Conservation (phyloP, 2,329 filamentous ascomycete genomes). For the Ceratocystis cacaofunesta region DNA sequence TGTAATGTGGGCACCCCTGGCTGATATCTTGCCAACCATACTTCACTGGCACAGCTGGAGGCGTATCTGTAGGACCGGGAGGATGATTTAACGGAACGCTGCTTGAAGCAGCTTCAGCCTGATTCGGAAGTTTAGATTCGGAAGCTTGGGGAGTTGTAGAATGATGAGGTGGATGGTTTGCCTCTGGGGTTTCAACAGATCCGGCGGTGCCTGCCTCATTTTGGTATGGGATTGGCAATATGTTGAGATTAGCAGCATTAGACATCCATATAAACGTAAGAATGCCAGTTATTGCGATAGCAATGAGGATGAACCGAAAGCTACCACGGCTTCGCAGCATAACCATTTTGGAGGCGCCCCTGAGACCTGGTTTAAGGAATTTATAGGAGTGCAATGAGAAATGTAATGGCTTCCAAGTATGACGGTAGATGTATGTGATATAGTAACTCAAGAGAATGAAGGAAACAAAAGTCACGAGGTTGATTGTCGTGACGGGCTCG, state of each 20-base stretch:
- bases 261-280: neutral
- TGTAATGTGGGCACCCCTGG: constrained; percentile 14
- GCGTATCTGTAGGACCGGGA: neutral
- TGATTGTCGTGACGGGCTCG: neutral
- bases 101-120: neutral
- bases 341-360: neutral
- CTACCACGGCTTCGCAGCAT: neutral
- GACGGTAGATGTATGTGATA: neutral
- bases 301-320: constrained; percentile 3
- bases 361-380: neutral
- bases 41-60: neutral
- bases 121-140: neutral
- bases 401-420: neutral
- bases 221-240: neutral
- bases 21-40: constrained; percentile 8
- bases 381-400: neutral
- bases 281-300: neutral
- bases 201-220: neutral
- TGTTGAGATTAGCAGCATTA: neutral
- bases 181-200: neutral
- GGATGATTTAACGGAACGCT: neutral
- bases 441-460: neutral
- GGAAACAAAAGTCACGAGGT: neutral
- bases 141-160: neutral
- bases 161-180: neutral